Conservation (phyloP, 768 basidiomycete species). For the Leccinum imitatum region DNA sequence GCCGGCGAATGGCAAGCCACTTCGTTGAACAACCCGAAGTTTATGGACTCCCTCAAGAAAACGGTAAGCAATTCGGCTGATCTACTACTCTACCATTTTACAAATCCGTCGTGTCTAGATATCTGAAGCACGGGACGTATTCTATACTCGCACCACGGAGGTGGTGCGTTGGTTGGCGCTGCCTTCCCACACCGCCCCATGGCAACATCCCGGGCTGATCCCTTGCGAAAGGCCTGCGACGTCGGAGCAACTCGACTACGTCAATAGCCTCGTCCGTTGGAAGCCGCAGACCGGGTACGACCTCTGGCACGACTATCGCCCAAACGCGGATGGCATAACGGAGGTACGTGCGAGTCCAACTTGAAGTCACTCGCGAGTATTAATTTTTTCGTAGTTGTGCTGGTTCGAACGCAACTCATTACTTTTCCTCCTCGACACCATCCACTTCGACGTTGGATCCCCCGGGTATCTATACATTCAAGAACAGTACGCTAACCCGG, state of each 20-base stretch:
- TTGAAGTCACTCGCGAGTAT: too few species aligned
- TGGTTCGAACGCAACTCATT: not conserved
- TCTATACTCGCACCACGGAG: not conserved
- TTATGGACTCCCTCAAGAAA: not conserved
- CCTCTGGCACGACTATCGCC: not conserved
- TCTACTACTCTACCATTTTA: not conserved
- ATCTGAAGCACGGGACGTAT: not conserved
- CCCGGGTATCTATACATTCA: not conserved
- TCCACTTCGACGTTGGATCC: not conserved
- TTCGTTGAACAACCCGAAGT: not conserved
- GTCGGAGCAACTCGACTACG: not conserved
- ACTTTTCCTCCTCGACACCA: not conserved
- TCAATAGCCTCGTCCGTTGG: not conserved
- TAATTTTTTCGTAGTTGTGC: not conserved
- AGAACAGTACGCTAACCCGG: not conserved
- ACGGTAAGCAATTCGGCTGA: not conserved
- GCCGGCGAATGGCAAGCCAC: not conserved
- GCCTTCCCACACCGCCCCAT: not conserved
- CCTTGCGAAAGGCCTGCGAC: not conserved
- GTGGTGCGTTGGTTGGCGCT: not conserved
- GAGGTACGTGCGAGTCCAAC: not conserved
- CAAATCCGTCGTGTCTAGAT: not conserved
- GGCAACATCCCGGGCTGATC: not conserved
- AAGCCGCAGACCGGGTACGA: not conserved
- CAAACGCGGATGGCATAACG: not conserved